Evolutionary conservation across 2,329 filamentous ascomycete genomes (phyloP), one percentile per base, ranked within the genome.

Genomic region (Cladophialophora psammophila): DNA sequence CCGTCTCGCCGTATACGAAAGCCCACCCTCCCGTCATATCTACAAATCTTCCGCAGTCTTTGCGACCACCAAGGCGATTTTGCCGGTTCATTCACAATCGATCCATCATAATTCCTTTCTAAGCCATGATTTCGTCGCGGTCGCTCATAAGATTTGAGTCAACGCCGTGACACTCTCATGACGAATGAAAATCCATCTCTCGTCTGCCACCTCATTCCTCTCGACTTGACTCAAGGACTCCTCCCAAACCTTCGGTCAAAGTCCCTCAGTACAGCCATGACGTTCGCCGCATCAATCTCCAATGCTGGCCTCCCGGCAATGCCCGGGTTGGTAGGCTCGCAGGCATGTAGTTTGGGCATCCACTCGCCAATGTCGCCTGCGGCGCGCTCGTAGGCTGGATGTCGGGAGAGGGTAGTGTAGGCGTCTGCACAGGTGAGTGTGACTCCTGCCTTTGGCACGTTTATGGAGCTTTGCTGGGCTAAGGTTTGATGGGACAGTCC

Each of bases 251-350:
- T 82, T 58, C 92, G 84, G 74, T 94, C 91, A 79, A 94, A 94
- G 70, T 91, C 89, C 77, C 91, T 91, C 67, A 94, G 79, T n/a
- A 93, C 91, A 50, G 90, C 90, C 91, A 94, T 93, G 63, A 94
- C 92, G 77, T 91, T 93, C 0, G 91, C 91, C 6, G 91, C 90
- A 78, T 94, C 91, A 15, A 94, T 90, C 76, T 94, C 91, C 73
- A 93, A 88, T 0, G 91, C 88, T 50, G 85, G 84, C 63, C 82
- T 82, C 5, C 68, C 68, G 6, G 72, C 73, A 31, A 75, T 67
- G 42, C 76, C 73, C 32, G 58, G 40, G 26, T 38, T 32, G 8
- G n/a, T 40, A 64, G 80, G 68, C 45, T 80, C 74, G 57, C 75
- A 84, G 18, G 89, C 89, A 75, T 88, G 86, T 15, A 94, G 85